Evolutionary conservation across 2,329 filamentous ascomycete genomes (phyloP), one percentile per base, ranked within the genome.

Genomic region (Aspergillus costaricaensis): DNA sequence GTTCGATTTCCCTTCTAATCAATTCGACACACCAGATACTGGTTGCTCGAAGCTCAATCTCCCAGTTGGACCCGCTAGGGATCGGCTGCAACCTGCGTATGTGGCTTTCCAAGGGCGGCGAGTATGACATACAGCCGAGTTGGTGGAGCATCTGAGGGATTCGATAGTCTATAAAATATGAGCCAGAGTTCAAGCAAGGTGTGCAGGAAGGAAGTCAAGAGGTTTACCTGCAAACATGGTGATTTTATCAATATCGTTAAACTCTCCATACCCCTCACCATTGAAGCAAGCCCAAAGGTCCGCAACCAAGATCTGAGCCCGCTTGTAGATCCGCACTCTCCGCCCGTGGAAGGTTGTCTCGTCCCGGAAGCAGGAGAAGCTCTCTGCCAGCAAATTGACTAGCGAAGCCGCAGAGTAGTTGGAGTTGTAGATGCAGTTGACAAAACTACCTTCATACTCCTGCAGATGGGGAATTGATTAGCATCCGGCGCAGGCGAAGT

Each of bases 21-120:
- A 97, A 80, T 75, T 99, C 95, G 1, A 98, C 91, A 62, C 91
- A 95, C 93, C 94, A 98, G 67, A 99, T 96, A 70, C 91, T 96
- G 73, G 92, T 95, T 14, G 91, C 94, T 77, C 95, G 85, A 36
- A 99, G 81, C 72, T 99, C 93, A 62, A 96, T 79, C 72, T 99
- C 95, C 86, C 91, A 94, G 10, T 80, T 82, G 55, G 88, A 86
- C 0, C 92, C 93, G 54, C 86, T 86, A 58, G 89, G 83, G 21
- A 99, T 84, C 1, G 83, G 71, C 64, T 88, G 83, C 55, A 85
- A 83, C 27, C 83, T 81, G 32, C 85, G 83, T 68, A 99, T 88
- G 15, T 88, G 84, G 36, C 84, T 82, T 54, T 92, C 88, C 48
- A 99, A 80, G 0, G 88, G 84, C 0, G 95, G 95, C 65, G 91